Evolutionary conservation across 2,329 filamentous ascomycete species (phyloP), one percentile per base, ranked within the genome.

Genomic region (Alternaria brassicicola): DNA sequence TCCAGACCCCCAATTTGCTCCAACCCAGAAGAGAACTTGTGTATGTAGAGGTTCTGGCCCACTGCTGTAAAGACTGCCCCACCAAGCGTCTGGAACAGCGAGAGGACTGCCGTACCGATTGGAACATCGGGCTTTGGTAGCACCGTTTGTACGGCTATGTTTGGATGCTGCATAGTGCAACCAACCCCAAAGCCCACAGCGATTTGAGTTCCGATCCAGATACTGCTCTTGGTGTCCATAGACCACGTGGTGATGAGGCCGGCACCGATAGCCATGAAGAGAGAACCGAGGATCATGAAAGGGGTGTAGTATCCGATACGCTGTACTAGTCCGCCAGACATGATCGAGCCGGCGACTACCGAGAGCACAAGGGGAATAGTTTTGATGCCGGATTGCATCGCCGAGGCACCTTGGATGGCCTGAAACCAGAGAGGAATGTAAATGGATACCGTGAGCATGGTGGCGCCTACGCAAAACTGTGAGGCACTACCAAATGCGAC

Each of bases 381-480:
- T 59, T 76, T 75, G 57, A 82, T 79, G 7, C 80, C 81, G 9
- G 79, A 81, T 39, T 78, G 72, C 58, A 78, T 75, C 1, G 81
- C 78, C 0, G 73, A 74, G 1, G 72, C 74, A 9, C 75, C 75
- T 55, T 81, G 78, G 71, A 83, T 80, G 3, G 80, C 81, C 59
- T 82, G 79, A 72, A 78, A 82, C 81, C 78, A 81, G 66, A 77
- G 78, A 26, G 74, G 70, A 17, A 82, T 69, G 64, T 80, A 81
- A 28, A 78, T 71, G 8, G 71, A 71, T 28, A 77, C 70, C 2
- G 72, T 79, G 8, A 78, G 66, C 64, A 80, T 75, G 1, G 73
- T 71, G 0, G 71, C 57, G 8, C 78, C 67, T 36, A 81, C 69
- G 54, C 78, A 78, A 59, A 81, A 80, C 6, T 79, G 70, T 3